phyloP scores from a whole-genome alignment of 208 protist genomes.

The Tritrichomonas foetus region DNA sequence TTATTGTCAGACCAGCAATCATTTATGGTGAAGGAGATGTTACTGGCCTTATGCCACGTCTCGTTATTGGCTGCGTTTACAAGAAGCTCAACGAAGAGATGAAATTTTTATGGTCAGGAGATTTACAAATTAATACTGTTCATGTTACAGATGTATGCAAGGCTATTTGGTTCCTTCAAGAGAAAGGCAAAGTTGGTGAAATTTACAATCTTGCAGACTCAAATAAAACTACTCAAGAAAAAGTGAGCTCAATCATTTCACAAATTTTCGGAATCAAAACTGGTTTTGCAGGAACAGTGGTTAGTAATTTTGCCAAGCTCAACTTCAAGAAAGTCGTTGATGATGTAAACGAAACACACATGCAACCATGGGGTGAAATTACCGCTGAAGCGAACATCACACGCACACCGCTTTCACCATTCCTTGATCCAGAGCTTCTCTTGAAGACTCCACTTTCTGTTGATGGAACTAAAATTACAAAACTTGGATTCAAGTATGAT shows the following conservation, averaged over 20 bases:
- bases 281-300: background rate
- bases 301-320: background rate
- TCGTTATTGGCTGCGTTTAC: background rate
- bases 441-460: background rate
- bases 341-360: background rate
- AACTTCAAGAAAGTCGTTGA: background rate
- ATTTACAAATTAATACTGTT: constrained; percentile 33
- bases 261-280: constrained; percentile 44
- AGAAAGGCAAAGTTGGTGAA: background rate
- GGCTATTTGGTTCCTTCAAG: background rate
- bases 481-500: background rate
- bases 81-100: background rate
- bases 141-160: constrained; percentile 28
- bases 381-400: background rate
- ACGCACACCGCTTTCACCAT: background rate
- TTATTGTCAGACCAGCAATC: constrained; percentile 27
- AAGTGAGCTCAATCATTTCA: background rate
- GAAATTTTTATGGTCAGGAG: constrained; percentile 36
- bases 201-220: constrained; percentile 3
- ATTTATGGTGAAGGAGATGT: constrained; percentile 34
- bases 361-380: constrained; percentile 27
- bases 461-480: background rate
- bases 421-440: constrained; percentile 25
- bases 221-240: constrained; percentile 20
- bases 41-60: background rate